phyloP scores from a whole-genome alignment of 2,329 filamentous ascomycete species.

The Fusarium metavorans region DNA sequence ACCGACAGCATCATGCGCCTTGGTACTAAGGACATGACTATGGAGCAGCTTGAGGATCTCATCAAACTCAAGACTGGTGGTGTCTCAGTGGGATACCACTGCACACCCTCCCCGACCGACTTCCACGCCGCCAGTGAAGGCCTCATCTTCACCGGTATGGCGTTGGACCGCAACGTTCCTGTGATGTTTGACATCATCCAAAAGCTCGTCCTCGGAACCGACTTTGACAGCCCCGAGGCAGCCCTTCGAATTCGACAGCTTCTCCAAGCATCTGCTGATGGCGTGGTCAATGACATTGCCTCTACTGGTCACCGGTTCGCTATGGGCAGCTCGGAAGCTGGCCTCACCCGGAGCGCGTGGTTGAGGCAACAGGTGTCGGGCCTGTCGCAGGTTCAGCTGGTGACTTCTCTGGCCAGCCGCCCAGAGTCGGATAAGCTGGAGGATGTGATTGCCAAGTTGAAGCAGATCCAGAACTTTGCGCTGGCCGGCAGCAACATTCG shows the following conservation, averaged over 20 bases:
- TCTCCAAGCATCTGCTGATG: constrained; percentile 86
- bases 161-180: constrained; percentile 88
- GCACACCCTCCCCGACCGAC: constrained; percentile 81
- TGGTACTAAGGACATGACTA: constrained; percentile 86
- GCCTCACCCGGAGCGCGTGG: constrained; percentile 77
- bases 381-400: constrained; percentile 89
- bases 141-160: constrained; percentile 85
- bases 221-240: constrained; percentile 88
- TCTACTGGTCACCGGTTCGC: constrained; percentile 91
- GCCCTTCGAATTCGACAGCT: constrained; percentile 87
- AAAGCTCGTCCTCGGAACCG: constrained; percentile 84
- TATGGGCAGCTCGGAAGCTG: constrained; percentile 83
- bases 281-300: constrained; percentile 91
- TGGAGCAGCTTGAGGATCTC: constrained; percentile 94
- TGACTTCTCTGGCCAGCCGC: constrained; percentile 81
- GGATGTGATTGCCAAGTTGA: constrained; percentile 85
- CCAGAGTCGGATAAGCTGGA: constrained; percentile 75
- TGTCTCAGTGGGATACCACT: constrained; percentile 85
- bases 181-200: constrained; percentile 90
- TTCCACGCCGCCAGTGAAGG: constrained; percentile 82
- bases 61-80: constrained; percentile 98
- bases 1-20: constrained; percentile 93
- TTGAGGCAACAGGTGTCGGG: constrained; percentile 88
- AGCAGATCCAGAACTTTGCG: constrained; percentile 84
- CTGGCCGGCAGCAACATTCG: constrained; percentile 78